Evolutionary conservation across 441 rosid genomes (phyloP), one percentile per base, ranked within the genome.

Genomic region (Euphorbia schlechtendalii): DNA sequence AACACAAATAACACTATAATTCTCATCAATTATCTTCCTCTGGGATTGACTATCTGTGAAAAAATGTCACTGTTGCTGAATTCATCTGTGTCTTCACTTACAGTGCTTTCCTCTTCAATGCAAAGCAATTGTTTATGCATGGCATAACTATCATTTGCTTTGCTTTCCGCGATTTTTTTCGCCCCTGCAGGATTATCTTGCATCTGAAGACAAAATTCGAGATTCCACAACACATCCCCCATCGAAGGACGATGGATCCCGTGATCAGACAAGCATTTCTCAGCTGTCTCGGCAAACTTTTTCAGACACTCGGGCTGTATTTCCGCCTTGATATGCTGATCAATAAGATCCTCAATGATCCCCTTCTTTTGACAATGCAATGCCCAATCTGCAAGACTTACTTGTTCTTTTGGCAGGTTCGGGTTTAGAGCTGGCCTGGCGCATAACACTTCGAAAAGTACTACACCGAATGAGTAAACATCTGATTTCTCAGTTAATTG

Each of bases 211-310:
- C 96, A 91, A 43, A 92, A 92, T 74, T 92, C 96, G 0, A 92
- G 82, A 76, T 87, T 92, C 98, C 98, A 92, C 12, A 92, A 78
- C 27, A 92, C 91, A 63, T 92, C 98, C 0, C 98, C 98, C 98
- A 92, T 92, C 0, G 98, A 86, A 6, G 96, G 98, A 65, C 98
- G 85, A 34, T 86, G 83, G 14, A 82, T 82, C 22, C 96, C 96
- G 56, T 86, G 91, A 71, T 92, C 96, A 7, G 78, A 61, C 49
- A 87, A 55, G 60, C 96, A 87, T 51, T 89, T 89, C 72, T 77
- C 82, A 0, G 96, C 94, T 2, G 91, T 82, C 22, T 89, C 89
- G 0, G 86, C 81, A 8, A 84, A 89, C 64, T 87, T 89, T 69
- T 81, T 84, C 13, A 84, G 52, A 72, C 92, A 82, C 48, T 84